Percentiles rank a stretch among this genome's conserved stretches.
phyloP scores from a whole-genome alignment of 768 basidiomycete genomes.

The Termitomyces sp. region DNA sequence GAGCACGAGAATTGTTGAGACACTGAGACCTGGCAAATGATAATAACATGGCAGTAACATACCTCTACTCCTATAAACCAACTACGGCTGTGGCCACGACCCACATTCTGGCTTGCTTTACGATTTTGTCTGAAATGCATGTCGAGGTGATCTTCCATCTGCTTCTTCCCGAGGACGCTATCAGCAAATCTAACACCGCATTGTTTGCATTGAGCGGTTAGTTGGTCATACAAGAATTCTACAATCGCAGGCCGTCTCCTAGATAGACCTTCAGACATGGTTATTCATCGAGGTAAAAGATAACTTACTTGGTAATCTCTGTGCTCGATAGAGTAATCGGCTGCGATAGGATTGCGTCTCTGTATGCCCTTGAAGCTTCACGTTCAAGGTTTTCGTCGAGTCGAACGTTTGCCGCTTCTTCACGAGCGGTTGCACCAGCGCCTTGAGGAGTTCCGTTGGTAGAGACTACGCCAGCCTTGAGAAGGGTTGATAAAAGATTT shows the following conservation, averaged over 20 bases:
- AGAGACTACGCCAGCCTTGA: slow-evolving; percentile 78
- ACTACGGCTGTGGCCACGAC: slow-evolving; percentile 83
- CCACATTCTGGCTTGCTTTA: slow-evolving; percentile 71
- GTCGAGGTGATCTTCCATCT: slow-evolving; percentile 86
- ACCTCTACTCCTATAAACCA: slow-evolving; percentile 89
- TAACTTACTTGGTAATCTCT: slow-evolving; percentile 69
- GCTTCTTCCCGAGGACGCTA: slow-evolving; percentile 64
- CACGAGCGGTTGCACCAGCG: slow-evolving; percentile 39
- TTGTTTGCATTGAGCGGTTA: slow-evolving; percentile 87
- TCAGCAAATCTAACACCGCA: slow-evolving; percentile 88
- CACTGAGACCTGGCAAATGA: slow-evolving; percentile 11
- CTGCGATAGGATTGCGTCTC: slow-evolving; percentile 55
- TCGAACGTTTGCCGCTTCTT: slow-evolving; percentile 28
- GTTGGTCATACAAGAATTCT: slow-evolving; percentile 68
- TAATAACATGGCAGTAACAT: slow-evolving; percentile 32
- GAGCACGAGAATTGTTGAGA: not conserved
- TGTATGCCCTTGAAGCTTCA: slow-evolving; percentile 55
- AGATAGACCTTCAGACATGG: slow-evolving; percentile 5
- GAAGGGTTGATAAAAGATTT: slow-evolving; percentile 60
- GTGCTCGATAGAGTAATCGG: slow-evolving; percentile 58
- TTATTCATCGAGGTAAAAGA: not conserved
- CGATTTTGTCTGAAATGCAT: slow-evolving; percentile 95
- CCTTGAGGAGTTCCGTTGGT: slow-evolving; percentile 49
- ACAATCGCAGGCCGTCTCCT: slow-evolving; percentile 61
- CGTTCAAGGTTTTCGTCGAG: slow-evolving; percentile 33